phyloP scores from a whole-genome alignment of 2,329 filamentous ascomycete genomes.

The Penicillium brasilianum region DNA sequence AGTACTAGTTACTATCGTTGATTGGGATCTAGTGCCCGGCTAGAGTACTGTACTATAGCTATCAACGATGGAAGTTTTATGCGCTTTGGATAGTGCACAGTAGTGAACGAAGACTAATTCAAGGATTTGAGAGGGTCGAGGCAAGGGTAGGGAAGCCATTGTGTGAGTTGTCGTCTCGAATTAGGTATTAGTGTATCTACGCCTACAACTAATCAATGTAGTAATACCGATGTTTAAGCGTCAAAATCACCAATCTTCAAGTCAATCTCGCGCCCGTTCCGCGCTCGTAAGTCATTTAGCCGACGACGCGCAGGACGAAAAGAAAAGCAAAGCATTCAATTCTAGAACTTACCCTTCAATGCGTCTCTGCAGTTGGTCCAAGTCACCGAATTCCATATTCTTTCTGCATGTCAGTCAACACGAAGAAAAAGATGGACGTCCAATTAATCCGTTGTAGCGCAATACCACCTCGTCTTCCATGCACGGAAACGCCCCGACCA shows the following conservation, averaged over 20 bases:
- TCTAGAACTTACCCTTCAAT: background rate
- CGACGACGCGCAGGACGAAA: background rate
- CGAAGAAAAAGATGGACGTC: background rate
- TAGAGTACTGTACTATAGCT: conserved; percentile 1
- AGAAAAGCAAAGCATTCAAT: background rate
- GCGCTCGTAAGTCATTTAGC: background rate
- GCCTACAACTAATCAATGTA: background rate
- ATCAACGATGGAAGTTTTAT: background rate
- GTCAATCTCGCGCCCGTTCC: background rate
- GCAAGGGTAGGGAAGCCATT: background rate
- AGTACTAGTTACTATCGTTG: background rate
- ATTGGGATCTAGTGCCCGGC: conserved; percentile 1
- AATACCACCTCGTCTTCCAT: conserved; percentile 5
- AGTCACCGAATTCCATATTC: background rate
- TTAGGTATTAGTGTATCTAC: background rate
- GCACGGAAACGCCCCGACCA: conserved; percentile 5
- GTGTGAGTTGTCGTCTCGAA: background rate
- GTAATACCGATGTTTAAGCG: background rate
- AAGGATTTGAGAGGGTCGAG: too few species aligned
- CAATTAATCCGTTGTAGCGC: background rate
- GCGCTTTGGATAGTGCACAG: conserved; percentile 1
- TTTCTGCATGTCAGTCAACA: background rate
- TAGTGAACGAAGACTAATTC: background rate
- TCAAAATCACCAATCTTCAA: background rate
- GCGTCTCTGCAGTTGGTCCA: background rate